Conservation (phyloP, 2,329 filamentous ascomycete genomes). For the Epichloe gansuensis region DNA sequence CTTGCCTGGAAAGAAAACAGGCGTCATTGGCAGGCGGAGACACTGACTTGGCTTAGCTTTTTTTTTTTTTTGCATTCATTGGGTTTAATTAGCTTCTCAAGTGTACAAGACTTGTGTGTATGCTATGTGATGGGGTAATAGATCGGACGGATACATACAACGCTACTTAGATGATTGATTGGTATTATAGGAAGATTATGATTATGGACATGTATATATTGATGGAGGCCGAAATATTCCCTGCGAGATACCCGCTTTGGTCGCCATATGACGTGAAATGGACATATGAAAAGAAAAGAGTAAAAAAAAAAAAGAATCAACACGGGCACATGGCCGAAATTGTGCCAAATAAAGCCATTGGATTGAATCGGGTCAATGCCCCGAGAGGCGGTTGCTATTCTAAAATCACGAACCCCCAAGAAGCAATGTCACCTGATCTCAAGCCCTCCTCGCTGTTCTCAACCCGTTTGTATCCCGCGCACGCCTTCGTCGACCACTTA, state of each 20-base stretch:
- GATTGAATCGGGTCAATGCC: background rate
- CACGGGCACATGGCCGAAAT: background rate
- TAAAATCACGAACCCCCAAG: background rate
- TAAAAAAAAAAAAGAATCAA: background rate
- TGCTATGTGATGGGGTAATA: too few species aligned
- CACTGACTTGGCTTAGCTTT: too few species aligned
- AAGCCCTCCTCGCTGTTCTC: background rate
- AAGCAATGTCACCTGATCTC: background rate
- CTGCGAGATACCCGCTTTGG: too few species aligned
- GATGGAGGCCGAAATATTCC: too few species aligned
- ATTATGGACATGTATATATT: too few species aligned
- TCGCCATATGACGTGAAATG: too few species aligned
- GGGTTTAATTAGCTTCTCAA: too few species aligned
- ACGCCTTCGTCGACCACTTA: background rate
- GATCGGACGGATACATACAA: too few species aligned
- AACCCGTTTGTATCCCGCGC: background rate
- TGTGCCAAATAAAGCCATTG: background rate
- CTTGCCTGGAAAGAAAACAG: background rate
- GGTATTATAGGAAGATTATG: fast-evolving
- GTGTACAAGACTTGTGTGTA: too few species aligned
- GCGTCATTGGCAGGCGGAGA: background rate
- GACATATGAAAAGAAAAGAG: background rate
- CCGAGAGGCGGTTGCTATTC: background rate
- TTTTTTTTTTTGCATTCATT: too few species aligned
- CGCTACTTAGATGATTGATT: too few species aligned